These are phyloP conservation scores for Vanrija humicola DNA, from an alignment of 1,284 basidiomycete species.

Conservation along the genomic window DNA sequence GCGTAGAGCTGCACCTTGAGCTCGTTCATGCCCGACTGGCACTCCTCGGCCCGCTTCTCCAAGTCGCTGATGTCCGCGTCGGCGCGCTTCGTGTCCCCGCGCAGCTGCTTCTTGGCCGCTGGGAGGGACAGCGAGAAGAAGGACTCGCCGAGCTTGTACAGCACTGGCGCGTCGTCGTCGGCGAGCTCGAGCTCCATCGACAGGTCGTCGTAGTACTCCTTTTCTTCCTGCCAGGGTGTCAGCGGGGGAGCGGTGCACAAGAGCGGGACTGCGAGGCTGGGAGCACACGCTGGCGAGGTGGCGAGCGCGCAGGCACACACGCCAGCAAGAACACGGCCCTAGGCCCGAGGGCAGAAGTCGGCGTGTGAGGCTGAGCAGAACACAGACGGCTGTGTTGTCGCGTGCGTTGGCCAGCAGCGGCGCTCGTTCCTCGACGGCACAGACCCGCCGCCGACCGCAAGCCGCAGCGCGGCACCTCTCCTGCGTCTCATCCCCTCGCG, in stretches of 20 bases:
- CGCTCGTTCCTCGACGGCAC: background rate
- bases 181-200: constrained; percentile 82
- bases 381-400: too few species aligned
- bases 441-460: background rate
- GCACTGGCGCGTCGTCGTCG: constrained; percentile 67
- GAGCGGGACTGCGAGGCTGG: too few species aligned
- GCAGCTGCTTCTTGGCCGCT: constrained; percentile 69
- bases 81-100: constrained; percentile 62
- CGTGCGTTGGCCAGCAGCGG: too few species aligned
- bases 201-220: constrained; percentile 87
- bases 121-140: constrained; percentile 74
- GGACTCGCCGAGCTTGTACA: constrained; percentile 89
- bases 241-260: background rate
- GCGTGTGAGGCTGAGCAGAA: too few species aligned
- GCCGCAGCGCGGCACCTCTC: background rate
- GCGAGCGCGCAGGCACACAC: too few species aligned
- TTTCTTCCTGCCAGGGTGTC: constrained; percentile 65
- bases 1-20: constrained; percentile 84
- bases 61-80: constrained; percentile 60
- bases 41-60: constrained; percentile 61
- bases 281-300: too few species aligned
- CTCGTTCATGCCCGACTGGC: constrained; percentile 79
- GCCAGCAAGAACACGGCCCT: too few species aligned
- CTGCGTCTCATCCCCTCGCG: background rate
- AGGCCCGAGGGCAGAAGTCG: too few species aligned